Evolutionary conservation across 805 yeast species (phyloP), one percentile per base, ranked within the genome.

Genomic region (Wickerhamomyces bovis): DNA sequence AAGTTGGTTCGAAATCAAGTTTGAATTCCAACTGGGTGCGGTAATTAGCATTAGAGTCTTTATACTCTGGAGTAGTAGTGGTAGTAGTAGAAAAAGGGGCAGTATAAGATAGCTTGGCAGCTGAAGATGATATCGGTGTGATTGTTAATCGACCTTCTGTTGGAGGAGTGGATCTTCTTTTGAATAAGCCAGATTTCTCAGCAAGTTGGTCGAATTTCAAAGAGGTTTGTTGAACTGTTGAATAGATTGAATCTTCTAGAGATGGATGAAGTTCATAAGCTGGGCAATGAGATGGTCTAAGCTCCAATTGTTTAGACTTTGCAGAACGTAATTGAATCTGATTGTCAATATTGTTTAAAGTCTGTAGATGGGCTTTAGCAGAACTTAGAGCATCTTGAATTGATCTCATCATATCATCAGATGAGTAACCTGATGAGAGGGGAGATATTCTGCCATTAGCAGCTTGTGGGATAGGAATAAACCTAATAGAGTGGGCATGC

Each of bases 401-500:
- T 28, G 31, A 28, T 28, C 13, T 28, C 11, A 4, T 28, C 31
- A 28, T 28, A 13, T 28, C 13, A 28, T 28, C n/a, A 28, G 31
- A 28, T 28, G 31, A 28, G n/a, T 28, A 28, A 28, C 31, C 31
- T 28, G n/a, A 28, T 28, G 31, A n/a, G 12, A 28, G n/a, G 13
- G 31, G 11, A 13, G 31, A 28, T 13, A 28, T 28, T n/a, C 4
- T 12, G 31, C 31, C 31, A 8, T 28, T 28, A 28, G 11, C 28
- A 25, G 28, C 28, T 25, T 25, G 28, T 9, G 28, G 3, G 10
- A 12, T 25, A 6, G 75, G 75, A 38, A 70, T 63, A 30, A 70
- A 63, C 52, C 75, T 62, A 6, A 70, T 49, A 31, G 64, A 60
- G 45, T 67, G 67, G 31, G 66, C 69, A 19, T 55, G 57, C 35